These are phyloP conservation scores for Aschersonia sp. DNA, from an alignment of 2,329 filamentous ascomycete genomes.

Conservation along the genomic window DNA sequence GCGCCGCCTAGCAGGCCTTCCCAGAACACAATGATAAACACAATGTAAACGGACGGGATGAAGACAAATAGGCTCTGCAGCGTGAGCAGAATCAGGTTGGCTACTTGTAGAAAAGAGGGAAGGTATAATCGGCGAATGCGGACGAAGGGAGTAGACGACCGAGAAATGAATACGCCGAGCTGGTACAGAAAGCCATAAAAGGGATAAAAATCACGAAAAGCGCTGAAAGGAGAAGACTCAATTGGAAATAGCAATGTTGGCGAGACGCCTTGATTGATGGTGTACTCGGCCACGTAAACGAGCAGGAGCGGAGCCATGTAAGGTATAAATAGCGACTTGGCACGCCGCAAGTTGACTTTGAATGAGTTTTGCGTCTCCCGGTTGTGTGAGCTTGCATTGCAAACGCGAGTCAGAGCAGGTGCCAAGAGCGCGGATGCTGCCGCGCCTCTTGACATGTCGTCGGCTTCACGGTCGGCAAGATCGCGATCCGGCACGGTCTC, in stretches of 20 bases:
- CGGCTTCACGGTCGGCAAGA: conserved; percentile 15
- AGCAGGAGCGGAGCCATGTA: conserved; percentile 84
- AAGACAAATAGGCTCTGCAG: conserved; percentile 68
- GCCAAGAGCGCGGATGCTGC: conserved; percentile 35
- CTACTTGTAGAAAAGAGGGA: conserved; percentile 68
- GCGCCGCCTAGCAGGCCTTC: conserved; percentile 81
- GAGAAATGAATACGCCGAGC: conserved; percentile 84
- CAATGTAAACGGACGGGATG: conserved; percentile 71
- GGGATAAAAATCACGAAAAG: conserved; percentile 82
- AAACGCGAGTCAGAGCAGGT: conserved; percentile 23
- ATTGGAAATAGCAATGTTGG: conserved; percentile 85
- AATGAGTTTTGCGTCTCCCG: conserved; percentile 18
- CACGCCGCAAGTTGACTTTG: conserved; percentile 45
- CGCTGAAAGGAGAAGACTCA: conserved; percentile 56
- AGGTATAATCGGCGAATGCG: conserved; percentile 70
- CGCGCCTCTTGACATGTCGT: conserved; percentile 18
- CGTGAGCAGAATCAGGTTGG: conserved; percentile 60
- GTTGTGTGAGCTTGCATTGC: conserved; percentile 23
- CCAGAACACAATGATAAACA: conserved; percentile 83
- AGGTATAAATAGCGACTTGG: conserved; percentile 55
- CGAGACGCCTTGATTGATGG: conserved; percentile 88
- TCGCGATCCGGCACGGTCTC: conserved; percentile 32
- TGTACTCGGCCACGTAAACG: conserved; percentile 94
- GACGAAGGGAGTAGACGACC: conserved; percentile 78
- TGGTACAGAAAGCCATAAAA: conserved; percentile 94